Evolutionary conservation across 768 basidiomycete genomes (phyloP), one percentile per base, ranked within the genome.

Genomic region (Lactarius trivialis): DNA sequence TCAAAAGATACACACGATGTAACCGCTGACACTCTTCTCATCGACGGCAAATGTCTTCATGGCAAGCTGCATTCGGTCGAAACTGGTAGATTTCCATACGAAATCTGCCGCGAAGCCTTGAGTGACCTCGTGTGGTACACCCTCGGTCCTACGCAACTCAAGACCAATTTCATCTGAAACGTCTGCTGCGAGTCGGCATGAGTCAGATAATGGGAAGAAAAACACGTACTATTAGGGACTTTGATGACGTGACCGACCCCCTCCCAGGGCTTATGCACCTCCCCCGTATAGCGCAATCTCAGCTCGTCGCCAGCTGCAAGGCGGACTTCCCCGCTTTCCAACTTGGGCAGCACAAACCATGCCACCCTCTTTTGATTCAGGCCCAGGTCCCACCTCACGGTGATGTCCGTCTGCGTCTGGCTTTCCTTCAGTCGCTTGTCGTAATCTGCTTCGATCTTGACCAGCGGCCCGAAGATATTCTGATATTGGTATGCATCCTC

Each of bases 21-120:
- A 99, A 12, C 96, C 97, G 71, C 92, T 95, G 68, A 99, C 97
- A 72, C 94, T 97, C 80, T 98, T 97, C 75, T 99, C 97, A 68
- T 99, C 97, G 19, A 99, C 90, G 8, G 97, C 97, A 71, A 99
- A 99, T 1, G 95, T 98, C 82, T 98, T 98, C 96, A 99, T 98
- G 0, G 97, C 96, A 36, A 93, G 81, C 72, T 99, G 97, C 97
- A 99, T 99, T 54, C 97, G 82, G 73, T 99, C 97, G 70, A 99
- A 99, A 73, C 96, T 98, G 1, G 97, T 99, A 5, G 94, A 95
- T 75, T 99, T 99, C 97, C 97, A 99, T 5, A 99, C 96, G 70
- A 98, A 99, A 73, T 99, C 97, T n/a, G 89, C 97, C 0, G 91
- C 87, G 70, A 97, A 98, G 68, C 92, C 91, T 71, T 95, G 93